Percentiles rank a stretch among this genome's conserved stretches.
These are phyloP conservation scores for Agrocybe chaxingu DNA, from an alignment of 768 basidiomycete genomes.

Conservation along the genomic window DNA sequence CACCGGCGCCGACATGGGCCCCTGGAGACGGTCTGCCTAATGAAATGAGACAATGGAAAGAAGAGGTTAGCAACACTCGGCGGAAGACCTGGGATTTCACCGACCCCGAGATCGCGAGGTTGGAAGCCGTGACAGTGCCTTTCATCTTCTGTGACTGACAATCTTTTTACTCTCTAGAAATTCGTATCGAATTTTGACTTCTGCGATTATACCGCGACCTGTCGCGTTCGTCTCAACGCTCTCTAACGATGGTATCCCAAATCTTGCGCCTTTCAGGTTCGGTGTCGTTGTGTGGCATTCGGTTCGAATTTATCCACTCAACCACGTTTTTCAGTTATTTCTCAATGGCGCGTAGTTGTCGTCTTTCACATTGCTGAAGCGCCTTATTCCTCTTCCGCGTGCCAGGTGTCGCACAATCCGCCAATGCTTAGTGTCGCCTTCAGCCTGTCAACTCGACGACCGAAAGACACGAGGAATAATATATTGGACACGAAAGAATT, in stretches of 20 bases:
- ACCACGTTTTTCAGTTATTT: conserved; percentile 44
- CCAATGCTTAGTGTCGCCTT: conserved; percentile 66
- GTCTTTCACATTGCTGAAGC: not conserved
- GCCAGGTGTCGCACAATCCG: conserved; percentile 59
- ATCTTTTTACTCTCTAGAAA: conserved; percentile 22
- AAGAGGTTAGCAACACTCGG: conserved; percentile 28
- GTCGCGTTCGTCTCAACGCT: conserved; percentile 66
- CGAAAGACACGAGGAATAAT: conserved; percentile 65
- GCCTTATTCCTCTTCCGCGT: conserved; percentile 5
- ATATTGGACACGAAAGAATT: conserved; percentile 66
- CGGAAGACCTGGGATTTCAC: conserved; percentile 37
- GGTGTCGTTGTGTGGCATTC: conserved; percentile 6
- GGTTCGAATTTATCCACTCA: not conserved
- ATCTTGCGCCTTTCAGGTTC: conserved; percentile 69
- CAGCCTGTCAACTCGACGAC: conserved; percentile 35
- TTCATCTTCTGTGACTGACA: not conserved
- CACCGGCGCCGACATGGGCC: conserved; percentile 42
- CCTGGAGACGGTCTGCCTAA: conserved; percentile 34
- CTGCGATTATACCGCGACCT: conserved; percentile 61
- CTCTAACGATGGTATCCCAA: conserved; percentile 45
- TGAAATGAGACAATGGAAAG: conserved; percentile 5
- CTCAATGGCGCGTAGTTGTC: conserved; percentile 43
- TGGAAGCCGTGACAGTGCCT: not conserved
- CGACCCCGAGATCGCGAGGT: conserved; percentile 13
- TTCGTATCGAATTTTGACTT: conserved; percentile 50